Evolutionary conservation across 106 monocot species (phyloP), one percentile per base, ranked within the genome.

Genomic region (Chionographis japonica): DNA sequence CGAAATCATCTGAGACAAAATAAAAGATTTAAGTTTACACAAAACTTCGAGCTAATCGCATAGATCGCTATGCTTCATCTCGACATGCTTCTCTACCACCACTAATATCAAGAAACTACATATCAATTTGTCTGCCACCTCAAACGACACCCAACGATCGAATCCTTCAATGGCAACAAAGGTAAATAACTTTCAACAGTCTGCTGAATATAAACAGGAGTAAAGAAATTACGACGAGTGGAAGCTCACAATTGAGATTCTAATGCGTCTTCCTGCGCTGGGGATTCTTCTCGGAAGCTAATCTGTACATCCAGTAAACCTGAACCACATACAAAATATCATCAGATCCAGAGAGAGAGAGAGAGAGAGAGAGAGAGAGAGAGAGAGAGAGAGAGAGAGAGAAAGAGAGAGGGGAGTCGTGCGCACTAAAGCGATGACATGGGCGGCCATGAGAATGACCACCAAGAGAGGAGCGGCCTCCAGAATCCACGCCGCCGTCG

Each of bases 251-350:
- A 27, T 46, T 46, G 20, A 61, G 10, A 68, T 52, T 35, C 65
- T 87, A 84, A 61, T 83, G 79, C 49, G 67, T 67, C 72, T 88
- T 88, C 46, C 56, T 78, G 1, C 88, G 73, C 59, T 50, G 68
- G 1, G 78, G 58, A 16, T 72, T 84, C 56, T 83, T 84, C 58
- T 88, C 75, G 2, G 81, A 69, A 50, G 84, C 88, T 52, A 88
- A 54, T 65, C 75, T 81, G 58, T 88, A 88, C 49, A 84, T 84
- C 88, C 84, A 88, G 56, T 73, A 88, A 12, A 88, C 80, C 88
- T 88, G 37, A 16, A 57, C 37, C 40, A 68, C n/a, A 16, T 14
- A 37, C 19, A 7, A 49, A 56, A 61, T 54, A 41, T 2, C 2
- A 59, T 40, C 9, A 50, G 68, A 52, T 18, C 5, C 3, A 9